phyloP scores from a whole-genome alignment of 495 filamentous ascomycete genomes.

The Aspergillus homomorphus region DNA sequence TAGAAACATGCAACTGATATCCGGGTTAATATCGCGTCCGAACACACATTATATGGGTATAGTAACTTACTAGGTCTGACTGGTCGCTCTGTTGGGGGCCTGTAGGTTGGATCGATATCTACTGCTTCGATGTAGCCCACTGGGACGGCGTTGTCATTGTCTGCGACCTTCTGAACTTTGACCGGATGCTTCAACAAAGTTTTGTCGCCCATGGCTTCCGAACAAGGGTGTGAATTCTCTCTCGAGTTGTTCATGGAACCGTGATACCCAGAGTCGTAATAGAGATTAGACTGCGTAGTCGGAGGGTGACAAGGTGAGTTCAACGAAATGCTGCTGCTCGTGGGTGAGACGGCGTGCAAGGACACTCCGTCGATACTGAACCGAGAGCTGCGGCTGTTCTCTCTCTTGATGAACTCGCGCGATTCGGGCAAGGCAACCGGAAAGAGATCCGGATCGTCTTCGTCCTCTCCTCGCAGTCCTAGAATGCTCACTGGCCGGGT shows the following conservation, averaged over 20 bases:
- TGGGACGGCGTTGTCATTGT: conserved; percentile 46
- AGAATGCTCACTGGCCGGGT: conserved; percentile 82
- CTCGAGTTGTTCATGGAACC: conserved; percentile 15
- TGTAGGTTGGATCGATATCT: conserved; percentile 81
- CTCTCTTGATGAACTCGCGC: conserved; percentile 56
- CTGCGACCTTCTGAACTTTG: conserved; percentile 43
- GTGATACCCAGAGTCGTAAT: conserved; percentile 27
- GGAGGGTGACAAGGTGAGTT: conserved; percentile 39
- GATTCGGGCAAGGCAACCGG: conserved; percentile 77
- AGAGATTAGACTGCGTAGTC: conserved; percentile 9
- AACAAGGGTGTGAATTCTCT: conserved; percentile 17
- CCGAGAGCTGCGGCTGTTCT: conserved; percentile 52
- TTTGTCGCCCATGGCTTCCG: conserved; percentile 17
- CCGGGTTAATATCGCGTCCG: background rate
- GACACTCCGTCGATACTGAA: conserved; percentile 50
- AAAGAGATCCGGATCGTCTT: conserved; percentile 85
- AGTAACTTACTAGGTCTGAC: conserved; percentile 64
- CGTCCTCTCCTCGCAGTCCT: conserved; percentile 75
- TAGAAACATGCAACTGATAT: conserved; percentile 81
- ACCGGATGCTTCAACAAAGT: conserved; percentile 32
- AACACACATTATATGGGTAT: conserved; percentile 3
- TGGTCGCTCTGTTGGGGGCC: conserved; percentile 68
- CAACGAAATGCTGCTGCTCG: conserved; percentile 46
- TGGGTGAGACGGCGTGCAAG: conserved; percentile 63
- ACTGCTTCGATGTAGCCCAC: conserved; percentile 88